Conservation (phyloP, 2,329 filamentous ascomycete genomes). For the Diaporthe batatas region DNA sequence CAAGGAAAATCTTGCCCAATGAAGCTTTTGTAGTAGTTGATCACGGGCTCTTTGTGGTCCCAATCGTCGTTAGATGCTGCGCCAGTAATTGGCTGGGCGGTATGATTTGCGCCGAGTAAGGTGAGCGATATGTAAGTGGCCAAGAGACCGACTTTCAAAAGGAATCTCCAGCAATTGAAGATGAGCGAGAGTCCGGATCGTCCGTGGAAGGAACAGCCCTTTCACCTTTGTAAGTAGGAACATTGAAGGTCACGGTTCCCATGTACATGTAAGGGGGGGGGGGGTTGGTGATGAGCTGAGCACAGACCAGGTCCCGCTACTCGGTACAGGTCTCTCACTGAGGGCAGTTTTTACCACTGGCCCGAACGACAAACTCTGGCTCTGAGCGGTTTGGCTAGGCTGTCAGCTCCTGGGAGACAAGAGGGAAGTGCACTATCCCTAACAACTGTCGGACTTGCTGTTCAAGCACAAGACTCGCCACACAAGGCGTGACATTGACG, state of each 20-base stretch:
- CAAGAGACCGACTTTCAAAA: not conserved
- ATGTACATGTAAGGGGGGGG: too few species aligned
- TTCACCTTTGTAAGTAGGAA: too few species aligned
- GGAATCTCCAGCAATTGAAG: not conserved
- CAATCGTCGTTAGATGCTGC: not conserved
- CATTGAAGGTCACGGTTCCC: not conserved
- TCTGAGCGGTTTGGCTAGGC: not conserved
- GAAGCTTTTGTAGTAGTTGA: not conserved
- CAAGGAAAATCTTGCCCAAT: not conserved
- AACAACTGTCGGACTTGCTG: not conserved
- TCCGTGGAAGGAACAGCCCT: too few species aligned
- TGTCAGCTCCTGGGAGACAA: not conserved
- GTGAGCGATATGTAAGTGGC: not conserved
- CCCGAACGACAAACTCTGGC: not conserved
- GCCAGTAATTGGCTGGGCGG: not conserved
- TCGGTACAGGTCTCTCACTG: not conserved
- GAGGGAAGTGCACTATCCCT: not conserved
- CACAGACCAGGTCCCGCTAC: slow-evolving; percentile 15
- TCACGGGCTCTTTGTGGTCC: not conserved
- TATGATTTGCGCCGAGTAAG: too few species aligned
- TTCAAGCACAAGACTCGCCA: not conserved
- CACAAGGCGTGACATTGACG: not conserved
- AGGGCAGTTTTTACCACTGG: not conserved
- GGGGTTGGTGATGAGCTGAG: slow-evolving; percentile 26
- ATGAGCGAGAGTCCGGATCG: not conserved